Evolutionary conservation across 2,329 filamentous ascomycete genomes (phyloP).

Genomic region (Fusarium sp.): DNA sequence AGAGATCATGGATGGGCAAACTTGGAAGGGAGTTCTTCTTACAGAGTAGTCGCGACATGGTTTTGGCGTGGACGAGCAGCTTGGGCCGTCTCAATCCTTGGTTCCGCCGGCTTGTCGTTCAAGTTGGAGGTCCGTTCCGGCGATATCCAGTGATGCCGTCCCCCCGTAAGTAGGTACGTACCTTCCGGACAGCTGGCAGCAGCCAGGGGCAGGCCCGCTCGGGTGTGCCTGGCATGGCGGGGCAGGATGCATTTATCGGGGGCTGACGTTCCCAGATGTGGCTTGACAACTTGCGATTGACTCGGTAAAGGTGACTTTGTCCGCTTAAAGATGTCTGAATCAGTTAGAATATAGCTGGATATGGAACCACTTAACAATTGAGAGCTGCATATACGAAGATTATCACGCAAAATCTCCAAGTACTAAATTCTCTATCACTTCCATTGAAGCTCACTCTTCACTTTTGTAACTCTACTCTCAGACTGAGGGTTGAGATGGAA

Average conservation of each 20-base stretch:
- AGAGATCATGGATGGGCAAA: background rate
- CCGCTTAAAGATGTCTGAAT: too few species aligned
- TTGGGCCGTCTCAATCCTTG: constrained; percentile 27
- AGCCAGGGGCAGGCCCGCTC: constrained; percentile 32
- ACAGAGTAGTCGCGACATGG: constrained; percentile 71
- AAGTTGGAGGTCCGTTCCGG: constrained; percentile 27
- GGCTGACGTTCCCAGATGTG: background rate
- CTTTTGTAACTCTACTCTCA: too few species aligned
- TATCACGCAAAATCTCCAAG: too few species aligned
- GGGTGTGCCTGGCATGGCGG: constrained; percentile 38
- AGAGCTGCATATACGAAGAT: too few species aligned
- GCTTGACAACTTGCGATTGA: background rate
- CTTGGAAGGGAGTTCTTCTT: constrained; percentile 45
- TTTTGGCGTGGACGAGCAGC: constrained; percentile 23
- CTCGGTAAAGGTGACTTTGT: too few species aligned
- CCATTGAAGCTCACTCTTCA: too few species aligned
- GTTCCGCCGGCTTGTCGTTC: constrained; percentile 20
- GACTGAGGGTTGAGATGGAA: too few species aligned
- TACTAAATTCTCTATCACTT: too few species aligned
- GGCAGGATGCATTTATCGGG: constrained; percentile 34
- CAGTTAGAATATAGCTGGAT: too few species aligned
- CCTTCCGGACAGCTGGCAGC: constrained; percentile 37
- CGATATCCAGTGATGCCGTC: constrained; percentile 14
- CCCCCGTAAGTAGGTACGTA: constrained; percentile 43
- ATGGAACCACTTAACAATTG: too few species aligned